Percentiles rank a stretch among this genome's conserved stretches.
These are phyloP conservation scores for Ascochyta koolunga DNA, from an alignment of 2,329 filamentous ascomycete genomes.

Conservation along the genomic window DNA sequence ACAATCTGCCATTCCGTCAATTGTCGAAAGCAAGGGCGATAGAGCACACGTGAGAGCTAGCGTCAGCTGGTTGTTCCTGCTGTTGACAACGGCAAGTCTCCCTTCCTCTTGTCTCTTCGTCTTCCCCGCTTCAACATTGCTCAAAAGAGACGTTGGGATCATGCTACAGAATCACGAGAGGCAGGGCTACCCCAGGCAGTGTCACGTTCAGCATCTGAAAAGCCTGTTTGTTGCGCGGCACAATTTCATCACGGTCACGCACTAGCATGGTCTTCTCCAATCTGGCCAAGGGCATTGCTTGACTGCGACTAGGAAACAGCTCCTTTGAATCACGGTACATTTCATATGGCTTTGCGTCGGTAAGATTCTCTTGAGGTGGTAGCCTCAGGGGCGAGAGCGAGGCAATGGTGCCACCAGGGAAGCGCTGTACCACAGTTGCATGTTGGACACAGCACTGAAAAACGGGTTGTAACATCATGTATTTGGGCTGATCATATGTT, in stretches of 20 bases:
- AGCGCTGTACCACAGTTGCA: neutral
- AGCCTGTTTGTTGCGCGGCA: neutral
- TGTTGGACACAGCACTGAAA: neutral
- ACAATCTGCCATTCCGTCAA: neutral
- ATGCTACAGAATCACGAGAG: slow-evolving; percentile 1
- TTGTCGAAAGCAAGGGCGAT: neutral
- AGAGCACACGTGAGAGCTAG: neutral
- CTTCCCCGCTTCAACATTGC: neutral
- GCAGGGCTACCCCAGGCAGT: slow-evolving; percentile 1
- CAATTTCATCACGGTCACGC: neutral
- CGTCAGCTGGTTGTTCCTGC: neutral
- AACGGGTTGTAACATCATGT: neutral
- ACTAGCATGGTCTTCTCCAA: neutral
- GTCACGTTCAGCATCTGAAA: neutral
- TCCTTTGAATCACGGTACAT: too few species aligned
- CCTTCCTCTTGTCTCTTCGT: neutral
- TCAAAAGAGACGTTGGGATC: neutral
- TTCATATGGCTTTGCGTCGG: too few species aligned
- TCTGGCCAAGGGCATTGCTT: too few species aligned
- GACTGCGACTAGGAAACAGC: too few species aligned
- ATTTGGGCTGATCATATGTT: neutral
- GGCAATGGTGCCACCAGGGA: neutral
- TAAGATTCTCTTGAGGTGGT: neutral
- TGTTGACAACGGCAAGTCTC: neutral
- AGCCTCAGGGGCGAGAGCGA: neutral